Base-by-base conservation (phyloP, 768 basidiomycete species). In the Phaffia tasmanica region DNA sequence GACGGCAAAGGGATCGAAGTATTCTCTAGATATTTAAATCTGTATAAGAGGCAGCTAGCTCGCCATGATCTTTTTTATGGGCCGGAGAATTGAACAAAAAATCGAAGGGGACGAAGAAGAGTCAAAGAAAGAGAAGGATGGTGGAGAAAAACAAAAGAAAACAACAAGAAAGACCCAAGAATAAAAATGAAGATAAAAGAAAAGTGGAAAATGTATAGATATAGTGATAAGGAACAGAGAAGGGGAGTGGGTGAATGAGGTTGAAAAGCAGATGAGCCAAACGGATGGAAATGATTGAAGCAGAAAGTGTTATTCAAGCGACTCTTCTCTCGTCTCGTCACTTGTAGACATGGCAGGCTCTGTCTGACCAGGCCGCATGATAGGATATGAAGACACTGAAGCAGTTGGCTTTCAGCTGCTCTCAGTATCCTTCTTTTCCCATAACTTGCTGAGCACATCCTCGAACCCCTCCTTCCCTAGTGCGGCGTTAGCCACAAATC, bases 401-500 rank as follows among this genome's bases (percentile, higher is more conserved):
- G n/a, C 32, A 47, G 32, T 47, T n/a, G 54, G 30, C 53, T 29
- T 54, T 19, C 54, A 48, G n/a, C 53, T 50, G 16, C 49, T 30
- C 18, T 62, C 60, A 25, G 58, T 49, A 16, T 69, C 67, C 21
- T 60, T 53, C 29, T 32, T 42, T 11, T 42, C 87, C 84, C 85
- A 85, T 74, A 93, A 75, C 69, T 82, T 82, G 72, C 86, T 80
- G 70, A 95, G 77, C 35, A 97, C 91, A 73, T 90, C 88, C 54
- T 89, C 88, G 76, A 97, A 93, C 27, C 86, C 93, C 62, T 85
- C 78, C 76, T 91, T 89, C 62, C 93, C 93, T 46, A 87, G 78
- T 58, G 86, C 87, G 2, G 93, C 93, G 73, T 97, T 97, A 75
- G 89, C 86, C 76, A 88, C 86, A 71, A 97, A 95, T 66, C 91